Evolutionary conservation across 78 protist species (phyloP), one percentile per base, ranked within the genome.

Genomic region (Dictyostelium capitatum): DNA sequence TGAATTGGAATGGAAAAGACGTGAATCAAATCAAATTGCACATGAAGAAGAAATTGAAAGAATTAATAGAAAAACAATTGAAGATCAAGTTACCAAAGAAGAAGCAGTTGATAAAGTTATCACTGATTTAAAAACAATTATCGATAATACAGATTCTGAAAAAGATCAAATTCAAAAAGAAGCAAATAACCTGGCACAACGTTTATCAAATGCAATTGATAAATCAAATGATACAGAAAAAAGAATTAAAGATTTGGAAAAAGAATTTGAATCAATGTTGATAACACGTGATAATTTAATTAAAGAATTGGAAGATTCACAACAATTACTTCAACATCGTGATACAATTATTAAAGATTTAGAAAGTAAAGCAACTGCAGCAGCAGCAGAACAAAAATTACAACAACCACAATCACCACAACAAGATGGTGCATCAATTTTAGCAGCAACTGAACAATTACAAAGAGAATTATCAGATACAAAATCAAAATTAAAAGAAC

Each of bases 141-240:
- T 62, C n/a, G 84, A 74, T 17, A 48, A 77, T 8, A 56, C 47
- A 17, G 37, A 51, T 17, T 56, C 41, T 56, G 93, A 87, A 6
- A 77, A 62, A 17, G 83, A 74, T 1, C 5, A 32, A 1, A 59
- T 77, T 64, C 83, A 87, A 43, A 28, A 15, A 17, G 93, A 87
- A 47, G 56, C 82, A 0, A 77, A 64, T 37, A 77, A 57, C 47
- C 51, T 87, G 7, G 93, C 93, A 4, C 72, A 87, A 25, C 17
- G 93, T 30, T 70, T 87, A 15, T 77, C 83, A 17, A 65, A 65
- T 20, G 78, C 77, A 65, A 37, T 72, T 17, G 93, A 87, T 25
- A 87, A 87, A 74, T 20, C 59, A 7, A 64, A 74, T 17, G 93
- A 87, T 4, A 37, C 54, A 15, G 93, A 87, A 54, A 59, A 32